These are phyloP conservation scores for Smithsoniella earleae DNA, from an alignment of 163 green algal genomes.

Conservation along the genomic window DNA sequence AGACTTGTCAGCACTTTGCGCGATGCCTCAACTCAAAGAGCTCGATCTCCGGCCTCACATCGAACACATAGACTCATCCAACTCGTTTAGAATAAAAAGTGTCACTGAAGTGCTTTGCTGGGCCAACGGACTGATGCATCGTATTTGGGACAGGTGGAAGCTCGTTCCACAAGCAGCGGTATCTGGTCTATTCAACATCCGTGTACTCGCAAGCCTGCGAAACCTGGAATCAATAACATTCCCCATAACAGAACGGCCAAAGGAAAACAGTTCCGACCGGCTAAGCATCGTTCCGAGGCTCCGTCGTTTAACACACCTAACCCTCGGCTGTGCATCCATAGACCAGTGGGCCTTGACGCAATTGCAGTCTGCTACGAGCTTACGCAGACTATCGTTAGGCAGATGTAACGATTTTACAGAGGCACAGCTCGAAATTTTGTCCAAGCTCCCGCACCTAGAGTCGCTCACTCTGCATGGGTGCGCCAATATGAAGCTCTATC, in stretches of 20 bases:
- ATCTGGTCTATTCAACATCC: slow-evolving; percentile 18
- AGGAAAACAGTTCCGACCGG: background rate
- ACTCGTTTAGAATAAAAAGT: slow-evolving; percentile 10
- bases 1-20: slow-evolving; percentile 1
- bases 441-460: slow-evolving; percentile 1
- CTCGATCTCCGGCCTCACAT: slow-evolving; percentile 2
- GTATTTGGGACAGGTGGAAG: slow-evolving; percentile 28
- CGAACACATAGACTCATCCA: slow-evolving; percentile 18
- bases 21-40: slow-evolving; percentile 2
- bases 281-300: slow-evolving; percentile 9
- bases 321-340: slow-evolving; percentile 5
- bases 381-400: slow-evolving; percentile 2
- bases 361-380: background rate
- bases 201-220: background rate
- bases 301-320: background rate
- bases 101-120: slow-evolving; percentile 21
- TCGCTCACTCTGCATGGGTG: background rate
- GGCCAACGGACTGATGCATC: slow-evolving; percentile 21
- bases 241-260: slow-evolving; percentile 6
- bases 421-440: background rate
- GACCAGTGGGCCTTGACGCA: background rate
- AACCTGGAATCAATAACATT: slow-evolving; percentile 21
- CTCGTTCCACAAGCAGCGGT: background rate
- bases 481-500: background rate
- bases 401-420: slow-evolving; percentile 25